A percentile compares a stretch with the other conserved stretches of the same genome.
Conservation (phyloP, 495 filamentous ascomycete species). For the Melanomma pulvis-pyrius region DNA sequence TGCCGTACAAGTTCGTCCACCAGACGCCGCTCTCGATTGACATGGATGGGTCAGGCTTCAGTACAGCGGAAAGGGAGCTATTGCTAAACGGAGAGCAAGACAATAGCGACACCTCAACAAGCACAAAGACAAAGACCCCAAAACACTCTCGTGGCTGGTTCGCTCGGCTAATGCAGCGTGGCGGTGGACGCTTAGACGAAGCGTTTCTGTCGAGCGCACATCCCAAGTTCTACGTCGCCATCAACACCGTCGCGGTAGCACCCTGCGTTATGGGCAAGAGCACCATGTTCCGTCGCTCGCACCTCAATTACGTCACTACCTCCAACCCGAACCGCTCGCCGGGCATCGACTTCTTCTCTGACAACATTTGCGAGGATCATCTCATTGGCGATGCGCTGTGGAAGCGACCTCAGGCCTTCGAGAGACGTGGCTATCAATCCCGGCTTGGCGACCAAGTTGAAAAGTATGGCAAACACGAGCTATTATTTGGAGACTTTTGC, state of each 20-base stretch:
- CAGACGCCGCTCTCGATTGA: conserved; percentile 89
- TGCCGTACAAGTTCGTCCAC: conserved; percentile 91
- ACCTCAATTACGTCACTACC: conserved; percentile 77
- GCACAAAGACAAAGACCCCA: conserved; percentile 23
- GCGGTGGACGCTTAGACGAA: conserved; percentile 88
- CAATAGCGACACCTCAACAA: conserved; percentile 37
- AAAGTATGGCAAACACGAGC: conserved; percentile 72
- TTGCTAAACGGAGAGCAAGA: conserved; percentile 14
- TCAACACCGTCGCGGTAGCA: conserved; percentile 88
- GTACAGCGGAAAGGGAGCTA: conserved; percentile 26
- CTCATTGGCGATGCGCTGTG: conserved; percentile 91
- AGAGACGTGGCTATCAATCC: conserved; percentile 39
- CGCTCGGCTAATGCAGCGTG: conserved; percentile 46
- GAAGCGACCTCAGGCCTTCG: conserved; percentile 52
- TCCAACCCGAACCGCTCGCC: conserved; percentile 50
- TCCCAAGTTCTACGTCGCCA: conserved; percentile 97
- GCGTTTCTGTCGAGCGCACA: conserved; percentile 92
- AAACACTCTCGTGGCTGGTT: conserved; percentile 22
- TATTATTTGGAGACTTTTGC: conserved; percentile 82
- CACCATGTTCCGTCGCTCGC: conserved; percentile 95
- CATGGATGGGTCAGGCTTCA: conserved; percentile 50
- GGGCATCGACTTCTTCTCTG: conserved; percentile 89
- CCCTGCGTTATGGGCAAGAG: conserved; percentile 97
- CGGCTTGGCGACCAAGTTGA: conserved; percentile 45
- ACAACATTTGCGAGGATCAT: conserved; percentile 98